Conservation (phyloP, 169 alveolate species). For the Eimeria falciformis region DNA sequence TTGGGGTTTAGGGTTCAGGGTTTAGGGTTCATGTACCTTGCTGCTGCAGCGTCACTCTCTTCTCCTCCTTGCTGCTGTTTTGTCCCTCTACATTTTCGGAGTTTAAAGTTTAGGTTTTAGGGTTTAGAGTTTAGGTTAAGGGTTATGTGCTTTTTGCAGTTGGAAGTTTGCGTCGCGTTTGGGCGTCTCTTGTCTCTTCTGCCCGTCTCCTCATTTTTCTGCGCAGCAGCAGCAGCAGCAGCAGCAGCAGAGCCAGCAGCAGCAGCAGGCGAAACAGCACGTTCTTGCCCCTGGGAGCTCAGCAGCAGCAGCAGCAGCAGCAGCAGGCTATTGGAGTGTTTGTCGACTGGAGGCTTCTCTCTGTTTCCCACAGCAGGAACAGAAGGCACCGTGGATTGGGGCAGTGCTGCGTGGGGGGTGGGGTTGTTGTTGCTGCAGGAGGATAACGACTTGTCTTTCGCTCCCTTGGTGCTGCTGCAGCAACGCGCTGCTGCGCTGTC, state of each 20-base stretch:
- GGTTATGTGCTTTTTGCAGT: not conserved
- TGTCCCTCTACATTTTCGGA: too few species aligned
- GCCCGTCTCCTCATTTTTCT: conserved; percentile 35
- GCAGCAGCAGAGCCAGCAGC: not conserved
- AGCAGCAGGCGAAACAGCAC: conserved; percentile 33
- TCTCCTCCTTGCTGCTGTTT: not conserved
- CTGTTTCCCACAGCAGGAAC: conserved; percentile 42
- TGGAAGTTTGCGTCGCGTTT: conserved; percentile 27
- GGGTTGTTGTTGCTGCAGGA: conserved; percentile 51
- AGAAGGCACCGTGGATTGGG: conserved; percentile 26
- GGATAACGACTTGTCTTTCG: not conserved
- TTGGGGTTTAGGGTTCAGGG: too few species aligned
- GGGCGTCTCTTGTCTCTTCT: conserved; percentile 8
- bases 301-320: conserved; percentile 47
- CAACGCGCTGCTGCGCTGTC: not conserved
- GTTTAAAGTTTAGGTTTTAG: too few species aligned
- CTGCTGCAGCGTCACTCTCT: too few species aligned
- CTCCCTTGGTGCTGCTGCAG: conserved; percentile 27
- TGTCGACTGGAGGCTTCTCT: conserved; percentile 20
- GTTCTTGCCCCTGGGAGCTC: conserved; percentile 5
- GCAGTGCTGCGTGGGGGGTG: conserved; percentile 24
- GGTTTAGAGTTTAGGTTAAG: not conserved
- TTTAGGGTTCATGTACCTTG: too few species aligned
- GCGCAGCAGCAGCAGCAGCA: conserved; percentile 16
- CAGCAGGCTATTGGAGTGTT: conserved; percentile 27